Evolutionary conservation across 192 early-diverging fungal species (phyloP), one percentile per base, ranked within the genome.

Genomic region (Umbelopsis sp.): DNA sequence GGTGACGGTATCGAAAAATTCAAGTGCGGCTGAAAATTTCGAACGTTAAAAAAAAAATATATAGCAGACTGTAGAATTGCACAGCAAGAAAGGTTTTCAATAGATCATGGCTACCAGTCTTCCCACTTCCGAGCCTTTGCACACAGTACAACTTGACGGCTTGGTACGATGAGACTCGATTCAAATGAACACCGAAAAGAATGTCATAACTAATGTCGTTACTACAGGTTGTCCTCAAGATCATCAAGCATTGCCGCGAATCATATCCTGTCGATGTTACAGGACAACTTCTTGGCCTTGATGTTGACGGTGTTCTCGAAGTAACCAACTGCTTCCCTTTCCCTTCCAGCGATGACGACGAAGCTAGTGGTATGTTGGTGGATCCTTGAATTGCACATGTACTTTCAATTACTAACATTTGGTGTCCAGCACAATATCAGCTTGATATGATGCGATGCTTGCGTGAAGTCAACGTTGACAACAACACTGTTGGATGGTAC

Each of bases 401-500:
- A 41, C 10, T 0, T 41, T 41, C 37, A 10, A 41, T 9, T 41
- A 10, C 37, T 41, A 41, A 41, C 37, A 41, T 41, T 41, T 41
- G 1, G 37, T 12, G 6, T 58, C 37, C 55, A 82, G 86, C 91
- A 18, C 90, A 94, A 69, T 98, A 99, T 82, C 94, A 97, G 82
- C 74, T 95, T 49, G 90, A 94, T 75, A 96, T 98, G 94, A 90
- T 99, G 84, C 85, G 92, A 73, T 91, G 92, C 74, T 86, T 99
- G 77, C 89, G 93, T 67, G 90, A 94, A 66, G 90, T 98, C 68
- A 97, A 98, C 79, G 93, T 91, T 50, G 98, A 99, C 74, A 91
- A 93, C 74, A 97, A 96, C 86, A 91, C 94, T 50, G 96, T 98
- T 44, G 98, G 98, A 22, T 97, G 97, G 94, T 96, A 98, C 82